A percentile compares a stretch with the other conserved stretches of the same genome.
These are phyloP conservation scores for Phalaenopsis hybrid DNA, from an alignment of 116 monocot genomes.

Conservation along the genomic window DNA sequence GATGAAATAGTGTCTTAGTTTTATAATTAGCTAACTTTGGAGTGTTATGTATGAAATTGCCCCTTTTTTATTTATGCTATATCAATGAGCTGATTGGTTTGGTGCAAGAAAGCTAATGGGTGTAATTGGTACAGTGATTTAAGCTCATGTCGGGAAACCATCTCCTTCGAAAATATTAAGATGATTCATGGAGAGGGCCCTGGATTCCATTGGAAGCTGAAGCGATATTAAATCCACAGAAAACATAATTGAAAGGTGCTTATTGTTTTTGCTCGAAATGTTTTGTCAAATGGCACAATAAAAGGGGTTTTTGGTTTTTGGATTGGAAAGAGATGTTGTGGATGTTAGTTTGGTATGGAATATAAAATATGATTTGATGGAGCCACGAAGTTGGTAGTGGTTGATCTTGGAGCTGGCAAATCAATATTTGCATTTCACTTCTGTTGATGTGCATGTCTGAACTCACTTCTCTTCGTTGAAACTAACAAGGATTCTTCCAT, in stretches of 20 bases:
- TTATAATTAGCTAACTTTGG: no score
- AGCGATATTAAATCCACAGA: not conserved
- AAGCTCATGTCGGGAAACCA: no score
- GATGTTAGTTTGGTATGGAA: not conserved
- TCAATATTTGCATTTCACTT: not conserved
- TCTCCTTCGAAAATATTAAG: not conserved
- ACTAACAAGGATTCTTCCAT: not conserved
- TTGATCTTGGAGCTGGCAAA: not conserved
- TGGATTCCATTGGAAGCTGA: not conserved
- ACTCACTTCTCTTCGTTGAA: not conserved
- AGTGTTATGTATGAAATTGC: no score
- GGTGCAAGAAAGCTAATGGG: no score
- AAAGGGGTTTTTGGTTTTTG: not conserved
- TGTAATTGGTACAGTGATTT: no score
- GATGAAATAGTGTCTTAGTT: no score
- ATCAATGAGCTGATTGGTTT: no score
- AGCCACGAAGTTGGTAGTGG: not conserved
- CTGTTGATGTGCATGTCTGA: not conserved
- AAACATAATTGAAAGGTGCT: not conserved
- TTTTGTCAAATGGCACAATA: not conserved
- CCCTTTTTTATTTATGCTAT: no score
- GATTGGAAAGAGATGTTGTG: not conserved
- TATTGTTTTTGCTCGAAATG: no score
- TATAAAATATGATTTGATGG: not conserved
- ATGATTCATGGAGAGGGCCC: not conserved